Percentiles rank a stretch among this genome's conserved stretches.
These are phyloP conservation scores for Maudiozyma barnettii DNA, from an alignment of 805 yeast genomes.

Conservation along the genomic window DNA sequence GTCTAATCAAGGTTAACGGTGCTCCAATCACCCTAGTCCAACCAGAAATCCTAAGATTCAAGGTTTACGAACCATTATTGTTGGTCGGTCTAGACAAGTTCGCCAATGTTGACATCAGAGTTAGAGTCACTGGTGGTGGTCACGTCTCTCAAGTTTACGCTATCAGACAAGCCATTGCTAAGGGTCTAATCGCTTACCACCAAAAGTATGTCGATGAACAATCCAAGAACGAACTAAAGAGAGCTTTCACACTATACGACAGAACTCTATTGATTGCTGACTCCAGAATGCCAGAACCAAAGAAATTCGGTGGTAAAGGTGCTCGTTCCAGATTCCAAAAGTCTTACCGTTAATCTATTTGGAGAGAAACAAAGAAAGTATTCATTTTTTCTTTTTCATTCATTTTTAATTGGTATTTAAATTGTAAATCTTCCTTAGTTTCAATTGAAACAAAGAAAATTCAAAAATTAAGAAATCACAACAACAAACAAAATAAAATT, in stretches of 20 bases:
- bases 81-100: slow-evolving; percentile 98
- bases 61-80: slow-evolving; percentile 98
- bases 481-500: background rate
- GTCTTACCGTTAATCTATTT: slow-evolving; percentile 84
- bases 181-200: slow-evolving; percentile 98
- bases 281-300: slow-evolving; percentile 99
- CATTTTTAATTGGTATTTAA: background rate
- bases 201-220: slow-evolving; percentile 99
- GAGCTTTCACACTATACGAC: slow-evolving; percentile 95
- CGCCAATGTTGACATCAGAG: slow-evolving; percentile 97
- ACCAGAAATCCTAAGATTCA: slow-evolving; percentile 98
- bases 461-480: background rate
- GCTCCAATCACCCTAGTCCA: slow-evolving; percentile 97
- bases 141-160: slow-evolving; percentile 99
- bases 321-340: slow-evolving; percentile 99
- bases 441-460: too few species aligned
- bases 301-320: slow-evolving; percentile 99
- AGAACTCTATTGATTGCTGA: slow-evolving; percentile 99
- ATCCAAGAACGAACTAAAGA: slow-evolving; percentile 98
- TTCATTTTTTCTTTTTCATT: background rate
- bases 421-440: background rate
- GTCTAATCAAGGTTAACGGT: slow-evolving; percentile 98
- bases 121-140: slow-evolving; percentile 99
- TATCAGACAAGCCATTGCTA: slow-evolving; percentile 99
- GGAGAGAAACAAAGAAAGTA: background rate